Percentiles rank a stretch among this genome's conserved stretches.
Conservation (phyloP, 73 alveolate genomes). For the Halteria grandinella region DNA sequence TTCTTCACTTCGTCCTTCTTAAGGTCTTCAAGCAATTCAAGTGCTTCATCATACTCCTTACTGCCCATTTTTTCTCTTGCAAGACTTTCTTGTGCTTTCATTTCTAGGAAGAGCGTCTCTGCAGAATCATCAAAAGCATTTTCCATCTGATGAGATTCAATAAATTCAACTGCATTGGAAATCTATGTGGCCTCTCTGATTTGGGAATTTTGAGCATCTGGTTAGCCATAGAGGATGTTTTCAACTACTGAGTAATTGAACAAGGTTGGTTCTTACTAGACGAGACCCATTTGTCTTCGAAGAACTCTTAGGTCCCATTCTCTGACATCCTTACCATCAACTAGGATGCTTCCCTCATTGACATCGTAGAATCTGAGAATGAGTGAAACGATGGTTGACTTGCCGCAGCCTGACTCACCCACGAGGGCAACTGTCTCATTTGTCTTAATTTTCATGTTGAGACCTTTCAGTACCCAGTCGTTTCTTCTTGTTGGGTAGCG, state of each 20-base stretch:
- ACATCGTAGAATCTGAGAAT: conserved; percentile 90
- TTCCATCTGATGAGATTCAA: not conserved
- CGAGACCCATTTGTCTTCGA: conserved; percentile 72
- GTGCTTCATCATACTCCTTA: not conserved
- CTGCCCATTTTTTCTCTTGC: not conserved
- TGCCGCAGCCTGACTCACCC: conserved; percentile 98
- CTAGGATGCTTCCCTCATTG: conserved; percentile 76
- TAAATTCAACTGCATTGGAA: conserved; percentile 80
- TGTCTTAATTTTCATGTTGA: conserved; percentile 75
- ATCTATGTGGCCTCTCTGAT: conserved; percentile 82
- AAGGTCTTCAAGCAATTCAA: not conserved
- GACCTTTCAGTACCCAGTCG: conserved; percentile 66
- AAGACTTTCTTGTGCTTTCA: not conserved
- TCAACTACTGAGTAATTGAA: conserved; percentile 43
- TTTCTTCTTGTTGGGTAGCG: conserved; percentile 72
- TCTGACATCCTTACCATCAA: conserved; percentile 81
- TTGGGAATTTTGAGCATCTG: conserved; percentile 76
- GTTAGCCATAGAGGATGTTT: conserved; percentile 69
- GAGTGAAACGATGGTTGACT: conserved; percentile 84
- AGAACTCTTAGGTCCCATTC: conserved; percentile 67
- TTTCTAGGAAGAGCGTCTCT: not conserved
- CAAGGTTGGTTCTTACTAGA: conserved; percentile 81
- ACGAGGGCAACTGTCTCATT: conserved; percentile 91
- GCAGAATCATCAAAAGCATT: conserved; percentile 9
- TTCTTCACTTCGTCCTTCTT: not conserved